Base-by-base conservation (phyloP, 2,329 filamentous ascomycete genomes). In the Alternaria tenuissima region DNA sequence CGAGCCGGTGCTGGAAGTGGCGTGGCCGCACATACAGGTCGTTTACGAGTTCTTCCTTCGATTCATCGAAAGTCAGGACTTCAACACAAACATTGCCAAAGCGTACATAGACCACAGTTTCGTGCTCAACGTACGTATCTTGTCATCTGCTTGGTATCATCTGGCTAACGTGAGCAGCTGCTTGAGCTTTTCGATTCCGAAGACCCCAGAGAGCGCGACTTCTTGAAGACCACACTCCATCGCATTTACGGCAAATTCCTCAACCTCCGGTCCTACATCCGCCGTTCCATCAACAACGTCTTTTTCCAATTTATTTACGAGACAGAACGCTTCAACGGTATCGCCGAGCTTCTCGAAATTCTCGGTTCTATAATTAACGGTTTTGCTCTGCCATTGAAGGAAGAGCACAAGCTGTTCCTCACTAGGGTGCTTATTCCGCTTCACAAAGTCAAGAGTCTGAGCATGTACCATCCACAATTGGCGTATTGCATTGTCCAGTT, bases 271-370 rank as follows among this genome's bases (percentile, higher is more conserved):
- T 98, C 95, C 30, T 99, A 96, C 80, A 99, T 99, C 76, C 88
- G 95, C 76, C 89, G 95, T 72, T 99, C 95, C 57, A 99, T 99
- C 86, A 99, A 99, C 87, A 98, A 99, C 75, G 95, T 99, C 72
- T 99, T 99, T 83, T 99, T 99, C 86, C 95, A 99, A 77, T 99
- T 99, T 80, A 94, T 93, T 62, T 99, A 99, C 78, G 95, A 99
- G 81, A 99, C 95, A 4, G 95, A 99, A 80, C 88, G 95, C 60
- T 98, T 99, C 83, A 99, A 99, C 73, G 95, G 95, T 55, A 97
- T 99, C 74, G 95, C 95, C 3, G 95, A 99, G 79, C 84, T 99
- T 30, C 86, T 99, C 36, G 95, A 99, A 78, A 99, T 99, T 68
- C 84, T 99, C 52, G 95, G 95, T 30, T 98, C 95, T 66, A 99